Percentiles rank a stretch among this genome's conserved stretches.
Evolutionary conservation across 2,329 filamentous ascomycete species (phyloP).

Genomic region (Aspergillus terreus): DNA sequence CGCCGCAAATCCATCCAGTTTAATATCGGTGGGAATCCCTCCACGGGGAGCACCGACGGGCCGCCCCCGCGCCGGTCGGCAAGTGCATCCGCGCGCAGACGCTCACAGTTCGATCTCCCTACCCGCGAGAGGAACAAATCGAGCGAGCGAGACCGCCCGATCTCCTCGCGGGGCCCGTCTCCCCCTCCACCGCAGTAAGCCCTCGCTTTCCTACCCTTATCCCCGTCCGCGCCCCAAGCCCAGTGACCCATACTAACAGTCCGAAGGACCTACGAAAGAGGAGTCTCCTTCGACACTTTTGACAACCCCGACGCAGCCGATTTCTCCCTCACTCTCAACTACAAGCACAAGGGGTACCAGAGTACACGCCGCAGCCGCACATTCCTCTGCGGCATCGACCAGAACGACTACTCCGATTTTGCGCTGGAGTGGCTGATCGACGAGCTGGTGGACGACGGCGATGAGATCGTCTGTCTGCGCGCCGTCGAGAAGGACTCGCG

Average conservation of each 20-base stretch:
- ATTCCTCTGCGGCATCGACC: slow-evolving; percentile 86
- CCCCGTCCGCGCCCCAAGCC: not conserved
- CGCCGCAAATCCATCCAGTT: slow-evolving; percentile 40
- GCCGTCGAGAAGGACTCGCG: slow-evolving; percentile 82
- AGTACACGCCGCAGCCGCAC: slow-evolving; percentile 76
- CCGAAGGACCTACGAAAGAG: slow-evolving; percentile 58
- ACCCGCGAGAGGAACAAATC: slow-evolving; percentile 20
- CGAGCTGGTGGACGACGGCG: slow-evolving; percentile 87
- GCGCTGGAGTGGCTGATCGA: slow-evolving; percentile 90
- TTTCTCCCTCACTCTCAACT: slow-evolving; percentile 76
- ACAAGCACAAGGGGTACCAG: slow-evolving; percentile 82
- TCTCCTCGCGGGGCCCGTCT: slow-evolving; percentile 28
- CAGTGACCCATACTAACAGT: not conserved
- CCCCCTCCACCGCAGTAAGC: slow-evolving; percentile 41
- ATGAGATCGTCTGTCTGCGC: slow-evolving; percentile 85
- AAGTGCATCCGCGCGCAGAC: slow-evolving; percentile 25
- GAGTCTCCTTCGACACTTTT: slow-evolving; percentile 74
- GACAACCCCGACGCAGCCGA: slow-evolving; percentile 63
- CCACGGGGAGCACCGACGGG: slow-evolving; percentile 11
- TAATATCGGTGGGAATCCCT: slow-evolving; percentile 19
- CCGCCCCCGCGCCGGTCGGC: slow-evolving; percentile 25
- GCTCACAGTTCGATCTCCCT: slow-evolving; percentile 18
- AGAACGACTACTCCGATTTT: slow-evolving; percentile 88
- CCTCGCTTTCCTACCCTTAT: not conserved
- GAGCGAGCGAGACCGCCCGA: slow-evolving; percentile 7